phyloP scores from a whole-genome alignment of 2,329 filamentous ascomycete genomes.

The Sodiomyces alkalinus region DNA sequence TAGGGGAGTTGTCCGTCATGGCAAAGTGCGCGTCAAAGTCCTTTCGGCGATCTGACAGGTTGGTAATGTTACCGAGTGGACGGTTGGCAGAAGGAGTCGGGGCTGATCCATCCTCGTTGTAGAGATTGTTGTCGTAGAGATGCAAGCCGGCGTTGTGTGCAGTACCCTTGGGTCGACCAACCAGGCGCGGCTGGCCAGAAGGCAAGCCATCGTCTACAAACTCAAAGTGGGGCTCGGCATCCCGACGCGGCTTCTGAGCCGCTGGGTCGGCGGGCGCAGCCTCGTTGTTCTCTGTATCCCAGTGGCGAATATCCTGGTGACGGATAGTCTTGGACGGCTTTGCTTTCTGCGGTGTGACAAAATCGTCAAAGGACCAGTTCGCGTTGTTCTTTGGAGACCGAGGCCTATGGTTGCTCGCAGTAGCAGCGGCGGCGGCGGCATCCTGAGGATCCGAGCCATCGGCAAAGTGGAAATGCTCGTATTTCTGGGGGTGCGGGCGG shows the following conservation, averaged over 20 bases:
- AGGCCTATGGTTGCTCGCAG: slow-evolving; percentile 20
- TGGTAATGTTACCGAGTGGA: slow-evolving; percentile 52
- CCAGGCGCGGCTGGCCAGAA: slow-evolving; percentile 29
- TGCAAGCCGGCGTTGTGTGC: slow-evolving; percentile 51
- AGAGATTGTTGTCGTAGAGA: slow-evolving; percentile 66
- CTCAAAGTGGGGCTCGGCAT: slow-evolving; percentile 72
- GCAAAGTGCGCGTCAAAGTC: slow-evolving; percentile 67
- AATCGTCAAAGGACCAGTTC: slow-evolving; percentile 83
- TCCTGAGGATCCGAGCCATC: slow-evolving; percentile 44
- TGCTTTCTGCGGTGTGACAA: slow-evolving; percentile 64
- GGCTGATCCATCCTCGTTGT: slow-evolving; percentile 37
- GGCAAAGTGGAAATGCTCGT: slow-evolving; percentile 71
- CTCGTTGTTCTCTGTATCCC: slow-evolving; percentile 54
- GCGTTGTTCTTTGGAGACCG: slow-evolving; percentile 48
- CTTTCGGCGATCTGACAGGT: slow-evolving; percentile 58
- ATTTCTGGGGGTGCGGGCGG: slow-evolving; percentile 64
- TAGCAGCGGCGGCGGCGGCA: slow-evolving; percentile 23
- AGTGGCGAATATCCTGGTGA: slow-evolving; percentile 60
- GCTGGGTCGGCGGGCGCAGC: slow-evolving; percentile 40
- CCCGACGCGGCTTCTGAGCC: slow-evolving; percentile 52
- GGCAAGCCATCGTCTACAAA: slow-evolving; percentile 60
- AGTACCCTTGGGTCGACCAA: slow-evolving; percentile 34
- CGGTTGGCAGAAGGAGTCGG: slow-evolving; percentile 21
- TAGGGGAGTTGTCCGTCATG: slow-evolving; percentile 54
- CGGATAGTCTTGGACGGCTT: slow-evolving; percentile 43